phyloP scores from a whole-genome alignment of 305 asterid genomes.

The Rubia peregrina region DNA sequence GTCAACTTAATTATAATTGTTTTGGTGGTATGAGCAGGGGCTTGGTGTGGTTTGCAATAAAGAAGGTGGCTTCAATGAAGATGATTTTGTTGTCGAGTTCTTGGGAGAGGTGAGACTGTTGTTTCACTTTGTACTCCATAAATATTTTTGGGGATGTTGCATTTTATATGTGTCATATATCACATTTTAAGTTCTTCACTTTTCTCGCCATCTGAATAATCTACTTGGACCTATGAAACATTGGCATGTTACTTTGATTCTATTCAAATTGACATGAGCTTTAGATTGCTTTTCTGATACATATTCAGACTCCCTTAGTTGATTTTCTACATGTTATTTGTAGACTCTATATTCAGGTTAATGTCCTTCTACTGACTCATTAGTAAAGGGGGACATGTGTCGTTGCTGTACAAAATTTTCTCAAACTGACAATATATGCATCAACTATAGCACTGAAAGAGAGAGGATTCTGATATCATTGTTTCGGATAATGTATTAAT shows the following conservation, averaged over 20 bases:
- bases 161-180: neutral
- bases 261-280: neutral
- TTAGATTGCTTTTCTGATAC: neutral
- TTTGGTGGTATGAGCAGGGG: conserved; percentile 47
- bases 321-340: neutral
- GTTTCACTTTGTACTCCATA: neutral
- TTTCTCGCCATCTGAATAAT: neutral
- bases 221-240: neutral
- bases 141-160: conserved; percentile 2
- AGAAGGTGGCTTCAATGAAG: conserved; percentile 86
- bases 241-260: neutral
- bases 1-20: neutral
- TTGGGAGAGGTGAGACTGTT: conserved; percentile 78
- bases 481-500: neutral
- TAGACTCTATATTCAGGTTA: neutral
- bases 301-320: neutral
- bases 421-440: neutral
- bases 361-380: neutral
- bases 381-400: neutral
- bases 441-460: neutral
- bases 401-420: neutral
- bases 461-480: neutral
- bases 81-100: conserved; percentile 96
- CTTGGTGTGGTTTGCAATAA: conserved; percentile 99
- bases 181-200: neutral